These are phyloP conservation scores for Curvularia hawaiiensis DNA, from an alignment of 2,329 filamentous ascomycete species.

Conservation along the genomic window DNA sequence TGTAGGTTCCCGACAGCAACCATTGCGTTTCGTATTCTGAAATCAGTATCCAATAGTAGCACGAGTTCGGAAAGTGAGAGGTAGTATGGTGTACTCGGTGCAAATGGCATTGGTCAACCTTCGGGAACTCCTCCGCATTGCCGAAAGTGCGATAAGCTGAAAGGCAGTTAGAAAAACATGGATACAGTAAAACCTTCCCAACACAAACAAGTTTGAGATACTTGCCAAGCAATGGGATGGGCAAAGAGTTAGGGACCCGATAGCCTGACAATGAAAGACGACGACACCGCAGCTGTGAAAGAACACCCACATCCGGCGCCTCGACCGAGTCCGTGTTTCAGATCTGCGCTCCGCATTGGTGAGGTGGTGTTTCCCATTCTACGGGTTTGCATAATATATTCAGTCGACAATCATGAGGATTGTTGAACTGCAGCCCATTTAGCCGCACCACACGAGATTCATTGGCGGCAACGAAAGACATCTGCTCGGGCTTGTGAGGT, in stretches of 20 bases:
- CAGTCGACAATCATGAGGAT: constrained; percentile 7
- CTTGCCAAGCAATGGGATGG: background rate
- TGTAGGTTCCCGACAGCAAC: constrained; percentile 6
- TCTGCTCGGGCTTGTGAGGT: constrained; percentile 8
- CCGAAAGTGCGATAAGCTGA: constrained; percentile 13
- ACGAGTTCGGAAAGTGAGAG: background rate
- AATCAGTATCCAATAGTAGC: constrained; percentile 5
- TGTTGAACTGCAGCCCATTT: constrained; percentile 26
- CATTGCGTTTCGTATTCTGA: constrained; percentile 1
- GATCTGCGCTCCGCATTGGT: constrained; percentile 16
- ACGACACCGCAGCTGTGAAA: constrained; percentile 1
- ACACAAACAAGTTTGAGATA: background rate
- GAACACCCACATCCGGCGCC: background rate
- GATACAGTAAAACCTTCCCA: background rate
- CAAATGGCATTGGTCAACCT: constrained; percentile 12
- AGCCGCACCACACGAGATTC: constrained; percentile 17
- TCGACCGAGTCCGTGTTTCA: constrained; percentile 13
- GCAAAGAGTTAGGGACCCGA: background rate
- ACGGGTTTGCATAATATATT: background rate
- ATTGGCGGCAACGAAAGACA: background rate
- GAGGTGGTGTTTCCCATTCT: constrained; percentile 2
- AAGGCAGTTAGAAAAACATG: background rate
- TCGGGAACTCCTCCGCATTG: constrained; percentile 21
- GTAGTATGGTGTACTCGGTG: constrained; percentile 7
- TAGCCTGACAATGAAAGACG: background rate